phyloP scores from a whole-genome alignment of 805 yeast species.

The Sungouiella blattae region DNA sequence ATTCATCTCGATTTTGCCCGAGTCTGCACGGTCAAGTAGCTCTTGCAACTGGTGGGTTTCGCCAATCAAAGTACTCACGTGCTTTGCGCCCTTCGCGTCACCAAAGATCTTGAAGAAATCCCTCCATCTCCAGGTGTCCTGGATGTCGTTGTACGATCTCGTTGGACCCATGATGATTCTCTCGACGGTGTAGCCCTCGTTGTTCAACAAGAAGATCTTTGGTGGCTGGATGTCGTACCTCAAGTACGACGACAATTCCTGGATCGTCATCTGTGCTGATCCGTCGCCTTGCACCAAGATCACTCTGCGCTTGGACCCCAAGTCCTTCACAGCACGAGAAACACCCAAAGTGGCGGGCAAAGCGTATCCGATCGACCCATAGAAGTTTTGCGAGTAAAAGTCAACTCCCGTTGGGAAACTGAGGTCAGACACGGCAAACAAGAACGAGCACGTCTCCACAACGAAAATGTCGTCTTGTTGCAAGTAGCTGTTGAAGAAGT shows the following conservation, averaged over 20 bases:
- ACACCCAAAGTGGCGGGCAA: conserved; percentile 85
- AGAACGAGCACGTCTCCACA: conserved; percentile 79
- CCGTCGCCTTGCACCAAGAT: conserved; percentile 88
- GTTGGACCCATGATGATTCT: conserved; percentile 78
- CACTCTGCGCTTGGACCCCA: conserved; percentile 49
- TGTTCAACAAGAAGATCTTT: conserved; percentile 71
- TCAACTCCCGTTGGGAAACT: conserved; percentile 53
- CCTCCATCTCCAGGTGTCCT: conserved; percentile 80
- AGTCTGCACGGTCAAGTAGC: conserved; percentile 11
- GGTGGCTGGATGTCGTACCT: conserved; percentile 56
- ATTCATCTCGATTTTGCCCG: conserved; percentile 20
- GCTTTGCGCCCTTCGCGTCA: conserved; percentile 26
- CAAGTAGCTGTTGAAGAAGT: conserved; percentile 35
- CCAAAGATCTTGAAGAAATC: conserved; percentile 65
- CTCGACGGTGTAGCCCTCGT: conserved; percentile 88
- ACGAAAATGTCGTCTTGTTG: conserved; percentile 68
- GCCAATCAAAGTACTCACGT: conserved; percentile 18
- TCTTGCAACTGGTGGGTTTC: conserved; percentile 20
- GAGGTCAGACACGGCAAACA: conserved; percentile 71
- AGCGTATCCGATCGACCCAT: conserved; percentile 85
- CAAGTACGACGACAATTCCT: conserved; percentile 68
- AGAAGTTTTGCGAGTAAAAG: conserved; percentile 66
- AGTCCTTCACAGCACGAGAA: conserved; percentile 65
- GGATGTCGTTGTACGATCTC: conserved; percentile 76
- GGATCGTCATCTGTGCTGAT: conserved; percentile 90